These are phyloP conservation scores for Fusarium heterosporum DNA, from an alignment of 2,329 filamentous ascomycete genomes.

Conservation along the genomic window DNA sequence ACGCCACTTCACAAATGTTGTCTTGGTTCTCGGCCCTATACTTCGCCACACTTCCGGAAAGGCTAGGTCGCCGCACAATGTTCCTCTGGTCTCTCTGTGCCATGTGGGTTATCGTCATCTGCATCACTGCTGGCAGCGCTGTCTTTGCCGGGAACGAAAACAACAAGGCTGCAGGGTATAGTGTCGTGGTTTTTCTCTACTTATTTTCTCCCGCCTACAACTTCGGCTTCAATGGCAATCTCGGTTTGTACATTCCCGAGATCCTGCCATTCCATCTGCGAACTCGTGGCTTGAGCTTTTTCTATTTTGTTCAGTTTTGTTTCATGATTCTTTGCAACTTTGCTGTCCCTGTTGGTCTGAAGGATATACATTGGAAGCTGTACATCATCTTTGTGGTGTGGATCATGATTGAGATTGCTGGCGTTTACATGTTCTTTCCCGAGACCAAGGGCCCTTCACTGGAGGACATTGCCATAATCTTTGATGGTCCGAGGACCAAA, in stretches of 20 bases:
- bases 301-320: conserved; percentile 2
- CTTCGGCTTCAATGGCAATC: background rate
- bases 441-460: conserved; percentile 32
- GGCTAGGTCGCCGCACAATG: conserved; percentile 1
- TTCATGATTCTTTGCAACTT: conserved; percentile 21
- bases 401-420: conserved; percentile 20
- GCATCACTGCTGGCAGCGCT: background rate
- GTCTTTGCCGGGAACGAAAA: background rate
- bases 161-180: conserved; percentile 1
- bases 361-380: conserved; percentile 29
- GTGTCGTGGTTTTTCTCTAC: conserved; percentile 3
- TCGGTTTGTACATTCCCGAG: conserved; percentile 4
- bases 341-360: conserved; percentile 27
- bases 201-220: conserved; percentile 1
- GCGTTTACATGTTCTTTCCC: conserved; percentile 25
- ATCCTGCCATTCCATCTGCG: conserved; percentile 4
- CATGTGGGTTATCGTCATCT: conserved; percentile 5
- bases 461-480: conserved; percentile 34
- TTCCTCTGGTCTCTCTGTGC: background rate
- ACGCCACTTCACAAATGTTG: conserved; percentile 1
- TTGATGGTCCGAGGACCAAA: conserved; percentile 8
- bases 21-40: conserved; percentile 9
- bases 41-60: background rate
- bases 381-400: conserved; percentile 30
- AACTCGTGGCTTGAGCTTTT: background rate